phyloP scores from a whole-genome alignment of 1,139 yeast genomes.

The Pichiaceae sp. region DNA sequence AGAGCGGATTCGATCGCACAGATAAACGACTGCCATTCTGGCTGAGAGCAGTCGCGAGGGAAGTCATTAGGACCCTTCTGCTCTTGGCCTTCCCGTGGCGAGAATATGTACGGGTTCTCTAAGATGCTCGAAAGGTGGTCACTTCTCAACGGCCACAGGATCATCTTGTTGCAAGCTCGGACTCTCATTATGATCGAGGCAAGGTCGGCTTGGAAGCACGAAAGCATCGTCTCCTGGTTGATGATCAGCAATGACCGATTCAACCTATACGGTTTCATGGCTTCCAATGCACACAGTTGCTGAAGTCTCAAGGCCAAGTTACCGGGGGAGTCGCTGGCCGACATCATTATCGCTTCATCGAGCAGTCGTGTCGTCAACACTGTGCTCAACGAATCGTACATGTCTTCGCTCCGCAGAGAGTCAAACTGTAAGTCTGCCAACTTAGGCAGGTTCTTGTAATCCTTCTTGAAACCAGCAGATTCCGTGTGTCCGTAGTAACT shows the following conservation, averaged over 20 bases:
- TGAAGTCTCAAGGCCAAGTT: neutral
- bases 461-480: slow-evolving; percentile 10
- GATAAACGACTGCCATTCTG: slow-evolving; percentile 14
- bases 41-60: neutral
- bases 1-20: slow-evolving; percentile 9
- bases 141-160: neutral
- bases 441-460: slow-evolving; percentile 7
- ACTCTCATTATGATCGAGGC: neutral
- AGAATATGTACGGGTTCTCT: neutral
- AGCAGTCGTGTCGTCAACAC: slow-evolving; percentile 22
- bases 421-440: slow-evolving; percentile 11
- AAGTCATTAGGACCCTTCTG: neutral
- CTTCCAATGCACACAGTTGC: neutral
- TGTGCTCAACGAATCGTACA: slow-evolving; percentile 12
- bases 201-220: neutral
- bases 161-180: neutral
- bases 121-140: neutral
- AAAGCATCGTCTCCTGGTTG: neutral
- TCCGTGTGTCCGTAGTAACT: slow-evolving; percentile 18
- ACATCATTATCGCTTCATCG: slow-evolving; percentile 25
- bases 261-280: neutral
- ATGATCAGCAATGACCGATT: neutral
- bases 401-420: slow-evolving; percentile 6
- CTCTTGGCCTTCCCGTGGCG: neutral
- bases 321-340: slow-evolving; percentile 14